Percentiles rank a stretch among this genome's conserved stretches.
Evolutionary conservation across 768 basidiomycete species (phyloP).

Genomic region (Ephemerocybe angulata): DNA sequence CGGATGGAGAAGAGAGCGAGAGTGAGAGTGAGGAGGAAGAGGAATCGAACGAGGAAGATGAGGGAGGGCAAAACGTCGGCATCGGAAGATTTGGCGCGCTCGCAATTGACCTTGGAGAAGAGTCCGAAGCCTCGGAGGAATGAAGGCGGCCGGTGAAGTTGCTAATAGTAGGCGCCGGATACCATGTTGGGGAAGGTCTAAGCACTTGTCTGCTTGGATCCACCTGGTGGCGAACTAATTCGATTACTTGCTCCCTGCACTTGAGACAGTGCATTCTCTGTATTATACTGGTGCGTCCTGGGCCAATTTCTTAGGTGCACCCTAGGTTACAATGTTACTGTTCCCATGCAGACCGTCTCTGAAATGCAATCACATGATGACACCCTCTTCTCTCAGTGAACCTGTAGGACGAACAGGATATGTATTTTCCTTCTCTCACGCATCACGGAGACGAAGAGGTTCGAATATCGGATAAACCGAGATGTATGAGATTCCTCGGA

Average conservation of each 20-base stretch:
- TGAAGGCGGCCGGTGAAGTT: neutral
- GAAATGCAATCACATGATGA: too few relatives aligned
- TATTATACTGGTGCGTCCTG: too few relatives aligned
- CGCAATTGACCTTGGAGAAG: conserved; percentile 23
- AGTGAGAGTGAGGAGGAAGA: conserved; percentile 28
- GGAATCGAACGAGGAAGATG: conserved; percentile 22
- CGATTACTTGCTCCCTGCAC: too few relatives aligned
- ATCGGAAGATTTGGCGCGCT: conserved; percentile 42
- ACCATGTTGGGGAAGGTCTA: neutral
- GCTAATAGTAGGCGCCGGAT: neutral
- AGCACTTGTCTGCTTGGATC: too few relatives aligned
- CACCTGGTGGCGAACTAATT: too few relatives aligned
- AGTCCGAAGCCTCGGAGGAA: conserved; percentile 17
- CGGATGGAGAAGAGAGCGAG: conserved; percentile 24
- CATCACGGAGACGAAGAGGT: neutral
- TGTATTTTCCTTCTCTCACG: too few relatives aligned
- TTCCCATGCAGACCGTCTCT: too few relatives aligned
- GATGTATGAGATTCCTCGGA: neutral
- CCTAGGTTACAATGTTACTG: too few relatives aligned
- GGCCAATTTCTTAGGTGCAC: too few relatives aligned
- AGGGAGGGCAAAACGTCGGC: conserved; percentile 14
- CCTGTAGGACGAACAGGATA: too few relatives aligned
- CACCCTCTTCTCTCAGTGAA: too few relatives aligned
- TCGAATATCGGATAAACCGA: neutral
- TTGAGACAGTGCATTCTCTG: too few relatives aligned